These are phyloP conservation scores for Daldinia vernicosa DNA, from an alignment of 495 filamentous ascomycete genomes.

Conservation along the genomic window DNA sequence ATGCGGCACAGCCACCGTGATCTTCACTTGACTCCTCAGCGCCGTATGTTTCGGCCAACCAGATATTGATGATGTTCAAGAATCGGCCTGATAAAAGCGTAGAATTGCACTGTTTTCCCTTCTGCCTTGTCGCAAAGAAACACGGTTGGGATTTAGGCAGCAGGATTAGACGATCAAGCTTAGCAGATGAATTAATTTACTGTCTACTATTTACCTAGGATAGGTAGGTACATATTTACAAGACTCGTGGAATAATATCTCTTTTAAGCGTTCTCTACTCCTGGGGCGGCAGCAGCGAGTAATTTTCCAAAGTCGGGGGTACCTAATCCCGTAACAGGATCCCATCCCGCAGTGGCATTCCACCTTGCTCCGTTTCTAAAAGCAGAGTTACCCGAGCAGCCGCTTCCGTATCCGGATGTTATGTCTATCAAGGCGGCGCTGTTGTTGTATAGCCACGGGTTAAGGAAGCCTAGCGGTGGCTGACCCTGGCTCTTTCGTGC, in stretches of 20 bases:
- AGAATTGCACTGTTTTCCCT: too few species aligned
- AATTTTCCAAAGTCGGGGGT: constrained; percentile 45
- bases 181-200: neutral
- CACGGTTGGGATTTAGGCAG: too few species aligned
- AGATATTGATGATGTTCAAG: neutral
- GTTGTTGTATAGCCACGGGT: constrained; percentile 69
- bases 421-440: constrained; percentile 69
- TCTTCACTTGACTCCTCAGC: neutral
- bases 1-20: neutral
- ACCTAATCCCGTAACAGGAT: constrained; percentile 52
- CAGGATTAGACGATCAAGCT: neutral
- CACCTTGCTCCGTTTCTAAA: constrained; percentile 57
- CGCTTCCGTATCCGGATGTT: constrained; percentile 64
- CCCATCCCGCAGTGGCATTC: constrained; percentile 52
- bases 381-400: constrained; percentile 62
- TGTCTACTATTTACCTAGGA: too few species aligned
- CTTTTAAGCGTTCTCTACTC: constrained; percentile 44
- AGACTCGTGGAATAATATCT: neutral
- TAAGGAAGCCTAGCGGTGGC: constrained; percentile 68
- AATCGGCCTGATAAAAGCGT: neutral
- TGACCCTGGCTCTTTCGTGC: constrained; percentile 63
- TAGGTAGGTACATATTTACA: neutral
- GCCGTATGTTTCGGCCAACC: neutral
- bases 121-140: too few species aligned
- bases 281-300: constrained; percentile 45